phyloP scores from a whole-genome alignment of 768 basidiomycete genomes.

The Daedalea quercina region DNA sequence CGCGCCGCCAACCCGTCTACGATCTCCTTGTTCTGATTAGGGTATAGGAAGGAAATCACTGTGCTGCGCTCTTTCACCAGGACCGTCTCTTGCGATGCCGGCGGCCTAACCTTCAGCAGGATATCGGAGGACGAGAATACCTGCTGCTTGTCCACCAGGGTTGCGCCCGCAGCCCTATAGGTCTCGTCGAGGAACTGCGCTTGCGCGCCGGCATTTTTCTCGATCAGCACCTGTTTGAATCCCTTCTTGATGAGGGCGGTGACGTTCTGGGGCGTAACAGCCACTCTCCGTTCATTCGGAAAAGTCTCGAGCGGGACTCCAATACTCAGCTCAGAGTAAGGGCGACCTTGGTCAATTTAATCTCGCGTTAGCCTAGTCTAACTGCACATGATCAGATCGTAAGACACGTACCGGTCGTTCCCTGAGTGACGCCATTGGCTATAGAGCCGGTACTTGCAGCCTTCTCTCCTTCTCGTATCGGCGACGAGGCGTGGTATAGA shows the following conservation, averaged over 20 bases:
- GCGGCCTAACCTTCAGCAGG: slow-evolving; percentile 81
- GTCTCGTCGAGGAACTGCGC: slow-evolving; percentile 81
- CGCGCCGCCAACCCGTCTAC: slow-evolving; percentile 64
- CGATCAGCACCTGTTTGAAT: slow-evolving; percentile 65
- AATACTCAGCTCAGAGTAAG: slow-evolving; percentile 68
- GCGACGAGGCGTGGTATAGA: background rate
- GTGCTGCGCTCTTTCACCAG: slow-evolving; percentile 69
- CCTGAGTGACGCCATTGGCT: background rate
- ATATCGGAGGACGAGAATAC: slow-evolving; percentile 68
- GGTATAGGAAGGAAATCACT: slow-evolving; percentile 79
- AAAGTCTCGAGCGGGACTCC: slow-evolving; percentile 76
- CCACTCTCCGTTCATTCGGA: slow-evolving; percentile 73
- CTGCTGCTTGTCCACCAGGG: slow-evolving; percentile 64
- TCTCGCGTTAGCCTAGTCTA: background rate
- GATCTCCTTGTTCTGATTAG: slow-evolving; percentile 70
- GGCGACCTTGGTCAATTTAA: slow-evolving; percentile 31
- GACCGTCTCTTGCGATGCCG: slow-evolving; percentile 55
- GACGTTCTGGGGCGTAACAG: slow-evolving; percentile 76
- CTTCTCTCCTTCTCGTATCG: background rate
- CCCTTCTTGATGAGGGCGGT: slow-evolving; percentile 77
- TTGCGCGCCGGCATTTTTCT: slow-evolving; percentile 59
- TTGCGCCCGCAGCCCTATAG: slow-evolving; percentile 74
- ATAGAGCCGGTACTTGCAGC: background rate
- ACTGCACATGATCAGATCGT: background rate
- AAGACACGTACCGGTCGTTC: background rate